These are phyloP conservation scores for Gossypium gossypioides DNA, from an alignment of 441 rosid genomes.

Conservation along the genomic window DNA sequence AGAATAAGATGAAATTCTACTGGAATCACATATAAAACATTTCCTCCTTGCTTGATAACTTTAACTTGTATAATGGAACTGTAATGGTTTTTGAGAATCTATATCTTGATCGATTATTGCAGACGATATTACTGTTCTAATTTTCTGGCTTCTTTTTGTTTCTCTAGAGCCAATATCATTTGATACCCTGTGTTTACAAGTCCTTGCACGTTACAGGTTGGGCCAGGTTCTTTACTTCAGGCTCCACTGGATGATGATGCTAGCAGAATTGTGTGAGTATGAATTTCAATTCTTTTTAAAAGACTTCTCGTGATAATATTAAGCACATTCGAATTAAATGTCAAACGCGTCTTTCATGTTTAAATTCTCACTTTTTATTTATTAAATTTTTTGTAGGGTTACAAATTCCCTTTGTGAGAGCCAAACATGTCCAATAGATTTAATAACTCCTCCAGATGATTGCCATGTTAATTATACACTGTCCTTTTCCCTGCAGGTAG, in stretches of 20 bases:
- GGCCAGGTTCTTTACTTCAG: conserved; percentile 79
- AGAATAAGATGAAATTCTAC: not conserved
- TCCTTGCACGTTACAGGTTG: conserved; percentile 47
- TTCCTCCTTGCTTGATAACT: not conserved
- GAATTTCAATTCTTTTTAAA: conserved; percentile 21
- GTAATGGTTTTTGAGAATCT: not conserved
- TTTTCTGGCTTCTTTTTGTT: conserved; percentile 13
- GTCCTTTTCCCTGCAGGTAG: conserved; percentile 86
- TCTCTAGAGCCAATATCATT: conserved; percentile 12
- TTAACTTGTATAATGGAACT: not conserved
- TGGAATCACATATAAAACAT: not conserved
- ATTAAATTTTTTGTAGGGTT: conserved; percentile 39
- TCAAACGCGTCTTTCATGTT: conserved; percentile 7
- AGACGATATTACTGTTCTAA: not conserved
- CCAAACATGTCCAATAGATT: conserved; percentile 75
- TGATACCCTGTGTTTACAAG: conserved; percentile 12
- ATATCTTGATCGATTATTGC: not conserved
- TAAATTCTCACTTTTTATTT: not conserved
- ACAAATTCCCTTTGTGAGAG: conserved; percentile 69
- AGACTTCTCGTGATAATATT: not conserved
- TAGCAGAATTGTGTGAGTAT: conserved; percentile 78
- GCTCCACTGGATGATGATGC: conserved; percentile 73
- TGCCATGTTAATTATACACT: conserved; percentile 93
- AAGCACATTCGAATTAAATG: not conserved
- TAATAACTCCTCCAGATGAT: conserved; percentile 94